Conservation (phyloP, 2,329 filamentous ascomycete genomes). For the Chaetothyriales sp. region DNA sequence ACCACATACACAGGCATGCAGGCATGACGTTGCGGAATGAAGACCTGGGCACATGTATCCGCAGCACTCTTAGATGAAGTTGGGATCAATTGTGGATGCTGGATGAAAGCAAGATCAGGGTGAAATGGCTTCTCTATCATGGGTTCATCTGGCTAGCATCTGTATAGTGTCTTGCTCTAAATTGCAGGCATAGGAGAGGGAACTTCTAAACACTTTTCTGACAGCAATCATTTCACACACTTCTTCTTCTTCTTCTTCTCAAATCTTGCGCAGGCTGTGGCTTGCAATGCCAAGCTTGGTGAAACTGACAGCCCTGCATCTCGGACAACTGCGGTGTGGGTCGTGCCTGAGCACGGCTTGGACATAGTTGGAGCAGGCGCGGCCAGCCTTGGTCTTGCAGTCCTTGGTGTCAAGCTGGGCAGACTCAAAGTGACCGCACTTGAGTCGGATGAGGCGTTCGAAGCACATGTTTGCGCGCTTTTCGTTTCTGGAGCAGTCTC, state of each 20-base stretch:
- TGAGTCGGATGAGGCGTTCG: conserved; percentile 15
- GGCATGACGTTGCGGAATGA: neutral
- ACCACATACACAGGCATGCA: neutral
- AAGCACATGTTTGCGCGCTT: conserved; percentile 13
- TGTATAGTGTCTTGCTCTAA: too few relatives aligned
- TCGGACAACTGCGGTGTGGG: conserved; percentile 16
- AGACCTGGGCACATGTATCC: neutral
- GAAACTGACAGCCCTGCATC: conserved; percentile 15
- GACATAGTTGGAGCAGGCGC: conserved; percentile 14
- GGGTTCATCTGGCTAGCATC: neutral
- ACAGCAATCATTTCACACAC: neutral
- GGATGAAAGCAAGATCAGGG: neutral
- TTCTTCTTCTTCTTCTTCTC: neutral
- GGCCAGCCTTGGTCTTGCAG: conserved; percentile 13
- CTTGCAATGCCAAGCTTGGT: conserved; percentile 16
- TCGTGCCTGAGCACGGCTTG: conserved; percentile 15
- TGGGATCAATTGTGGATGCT: neutral
- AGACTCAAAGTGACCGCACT: conserved; percentile 17
- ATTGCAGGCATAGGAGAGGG: too few relatives aligned
- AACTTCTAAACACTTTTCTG: neutral
- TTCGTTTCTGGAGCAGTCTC: neutral
- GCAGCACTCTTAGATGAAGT: neutral
- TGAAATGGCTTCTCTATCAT: neutral
- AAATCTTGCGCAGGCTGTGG: conserved; percentile 10
- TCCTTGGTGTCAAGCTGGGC: conserved; percentile 16